These are phyloP conservation scores for Spiromastix sp. DNA, from an alignment of 2,329 filamentous ascomycete genomes.

Conservation along the genomic window DNA sequence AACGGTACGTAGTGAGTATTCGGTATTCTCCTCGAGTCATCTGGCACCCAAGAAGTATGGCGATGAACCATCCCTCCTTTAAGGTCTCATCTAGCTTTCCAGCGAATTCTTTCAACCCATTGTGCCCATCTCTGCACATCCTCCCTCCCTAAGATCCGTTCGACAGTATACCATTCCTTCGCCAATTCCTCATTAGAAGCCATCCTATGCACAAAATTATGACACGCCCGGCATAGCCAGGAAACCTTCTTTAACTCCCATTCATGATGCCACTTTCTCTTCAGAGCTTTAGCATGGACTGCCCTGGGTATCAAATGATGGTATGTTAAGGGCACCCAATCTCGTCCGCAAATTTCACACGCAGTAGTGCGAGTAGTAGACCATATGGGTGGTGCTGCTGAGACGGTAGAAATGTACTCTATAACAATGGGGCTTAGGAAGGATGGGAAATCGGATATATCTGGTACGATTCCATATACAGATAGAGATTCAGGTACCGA, in stretches of 20 bases:
- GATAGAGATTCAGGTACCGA: conserved; percentile 55
- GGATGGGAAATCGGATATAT: conserved; percentile 33
- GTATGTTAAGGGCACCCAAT: conserved; percentile 68
- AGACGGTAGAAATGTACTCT: conserved; percentile 49
- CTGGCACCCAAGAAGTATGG: too few species aligned
- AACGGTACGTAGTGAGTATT: too few species aligned
- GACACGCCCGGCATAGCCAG: conserved; percentile 77
- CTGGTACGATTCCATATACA: conserved; percentile 53
- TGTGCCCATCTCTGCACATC: conserved; percentile 60
- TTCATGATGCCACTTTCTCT: conserved; percentile 67
- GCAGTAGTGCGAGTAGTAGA: conserved; percentile 43
- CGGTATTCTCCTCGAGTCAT: too few species aligned
- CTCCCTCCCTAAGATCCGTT: conserved; percentile 57
- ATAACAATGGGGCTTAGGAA: conserved; percentile 56
- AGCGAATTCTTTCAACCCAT: conserved; percentile 65
- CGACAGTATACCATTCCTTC: conserved; percentile 60
- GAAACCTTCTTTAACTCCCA: conserved; percentile 71
- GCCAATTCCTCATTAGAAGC: conserved; percentile 70
- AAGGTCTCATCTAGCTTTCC: conserved; percentile 52
- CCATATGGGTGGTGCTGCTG: conserved; percentile 55
- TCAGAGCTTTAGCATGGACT: conserved; percentile 65
- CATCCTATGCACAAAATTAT: conserved; percentile 69
- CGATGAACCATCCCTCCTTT: too few species aligned
- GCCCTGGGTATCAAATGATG: conserved; percentile 77
- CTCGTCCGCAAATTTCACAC: conserved; percentile 68